Evolutionary conservation across 2,329 filamentous ascomycete genomes (phyloP).

Genomic region (Anisogramma anomala): DNA sequence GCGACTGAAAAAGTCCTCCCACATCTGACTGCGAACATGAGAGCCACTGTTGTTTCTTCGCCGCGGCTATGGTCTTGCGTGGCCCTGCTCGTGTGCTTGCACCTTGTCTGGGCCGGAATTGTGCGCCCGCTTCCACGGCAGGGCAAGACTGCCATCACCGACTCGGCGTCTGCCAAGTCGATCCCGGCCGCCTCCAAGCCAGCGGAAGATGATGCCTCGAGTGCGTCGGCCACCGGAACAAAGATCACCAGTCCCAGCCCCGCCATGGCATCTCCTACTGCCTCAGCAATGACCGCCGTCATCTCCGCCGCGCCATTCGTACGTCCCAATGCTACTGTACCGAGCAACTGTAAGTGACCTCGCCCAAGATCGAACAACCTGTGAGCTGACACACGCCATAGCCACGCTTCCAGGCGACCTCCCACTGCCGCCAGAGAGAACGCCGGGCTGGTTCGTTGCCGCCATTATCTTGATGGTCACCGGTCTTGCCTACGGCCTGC

Average conservation of each 20-base stretch:
- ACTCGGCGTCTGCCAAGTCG: neutral
- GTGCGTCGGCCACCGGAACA: neutral
- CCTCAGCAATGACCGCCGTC: neutral
- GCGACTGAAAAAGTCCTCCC: neutral
- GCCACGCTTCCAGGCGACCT: slow-evolving; percentile 44
- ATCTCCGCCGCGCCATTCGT: slow-evolving; percentile 2
- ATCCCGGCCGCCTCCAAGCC: slow-evolving; percentile 2
- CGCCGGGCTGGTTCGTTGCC: slow-evolving; percentile 68
- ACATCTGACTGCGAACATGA: slow-evolving; percentile 6
- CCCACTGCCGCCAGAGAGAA: slow-evolving; percentile 63
- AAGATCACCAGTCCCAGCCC: neutral
- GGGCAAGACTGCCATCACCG: neutral
- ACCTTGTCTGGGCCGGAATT: slow-evolving; percentile 9
- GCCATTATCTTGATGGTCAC: slow-evolving; percentile 65
- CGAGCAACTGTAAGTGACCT: slow-evolving; percentile 5
- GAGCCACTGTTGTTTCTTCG: neutral
- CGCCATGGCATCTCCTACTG: neutral
- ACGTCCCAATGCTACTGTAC: slow-evolving; percentile 2
- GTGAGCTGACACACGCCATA: slow-evolving; percentile 17
- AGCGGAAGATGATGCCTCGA: slow-evolving; percentile 1
- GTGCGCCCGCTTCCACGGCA: slow-evolving; percentile 11
- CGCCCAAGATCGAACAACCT: too few relatives aligned
- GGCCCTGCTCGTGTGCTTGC: slow-evolving; percentile 7
- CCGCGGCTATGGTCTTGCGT: slow-evolving; percentile 4
- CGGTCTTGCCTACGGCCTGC: slow-evolving; percentile 51